Evolutionary conservation across 202 grass and related monocot genomes (phyloP).

Genomic region (Panicum hallii): DNA sequence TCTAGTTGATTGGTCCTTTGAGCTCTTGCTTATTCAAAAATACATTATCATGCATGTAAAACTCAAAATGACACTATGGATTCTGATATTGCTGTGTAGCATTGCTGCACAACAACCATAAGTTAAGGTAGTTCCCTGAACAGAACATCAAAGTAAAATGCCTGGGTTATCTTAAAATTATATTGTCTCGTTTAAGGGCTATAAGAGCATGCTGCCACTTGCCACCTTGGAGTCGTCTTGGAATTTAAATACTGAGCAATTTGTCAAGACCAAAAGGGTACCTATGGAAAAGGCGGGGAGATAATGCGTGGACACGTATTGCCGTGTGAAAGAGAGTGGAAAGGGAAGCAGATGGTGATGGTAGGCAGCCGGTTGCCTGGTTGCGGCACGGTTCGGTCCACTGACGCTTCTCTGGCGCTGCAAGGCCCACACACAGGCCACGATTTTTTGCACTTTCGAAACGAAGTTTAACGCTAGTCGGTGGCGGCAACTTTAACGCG

Average conservation of each 20-base stretch:
- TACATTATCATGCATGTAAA: not conserved
- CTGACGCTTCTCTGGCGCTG: not conserved
- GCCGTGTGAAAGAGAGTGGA: not conserved
- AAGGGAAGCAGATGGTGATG: not conserved
- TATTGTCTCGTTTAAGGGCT: slow-evolving; percentile 28
- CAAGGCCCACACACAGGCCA: not conserved
- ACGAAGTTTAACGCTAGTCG: not conserved
- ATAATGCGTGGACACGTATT: slow-evolving; percentile 13
- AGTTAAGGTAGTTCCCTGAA: no score
- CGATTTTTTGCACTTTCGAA: not conserved
- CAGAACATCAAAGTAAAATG: slow-evolving; percentile 17
- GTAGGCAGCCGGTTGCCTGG: not conserved
- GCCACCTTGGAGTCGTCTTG: not conserved
- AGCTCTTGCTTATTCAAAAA: not conserved
- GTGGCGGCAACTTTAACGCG: not conserved
- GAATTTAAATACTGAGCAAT: not conserved
- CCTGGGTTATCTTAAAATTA: not conserved
- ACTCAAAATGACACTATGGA: not conserved
- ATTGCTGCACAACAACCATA: no score
- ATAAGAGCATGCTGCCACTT: not conserved
- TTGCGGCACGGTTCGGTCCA: not conserved
- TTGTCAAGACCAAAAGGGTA: not conserved
- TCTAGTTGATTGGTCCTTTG: no score
- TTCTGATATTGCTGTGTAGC: no score
- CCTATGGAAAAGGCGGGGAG: not conserved